Evolutionary conservation across 83 land plant genomes (phyloP), one percentile per base, ranked within the genome.

Genomic region (Thuja plicata): DNA sequence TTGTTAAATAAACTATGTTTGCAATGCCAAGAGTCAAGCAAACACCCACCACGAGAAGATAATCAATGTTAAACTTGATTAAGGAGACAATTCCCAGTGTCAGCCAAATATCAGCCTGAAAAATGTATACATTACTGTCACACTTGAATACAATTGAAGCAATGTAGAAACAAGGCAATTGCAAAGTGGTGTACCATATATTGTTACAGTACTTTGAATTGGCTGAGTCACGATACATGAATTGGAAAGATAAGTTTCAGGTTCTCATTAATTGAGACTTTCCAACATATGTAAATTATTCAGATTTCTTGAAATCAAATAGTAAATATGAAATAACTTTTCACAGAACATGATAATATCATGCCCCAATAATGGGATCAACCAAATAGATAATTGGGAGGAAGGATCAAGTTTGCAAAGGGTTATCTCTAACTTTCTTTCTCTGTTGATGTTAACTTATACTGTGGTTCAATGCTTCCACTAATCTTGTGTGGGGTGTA

Each of bases 1-100:
- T 93, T 98, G 37, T 99, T 98, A 87, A 98, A 98, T 86, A 99
- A 93, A 98, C 89, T 78, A 98, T 95, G 87, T 98, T 98, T 62
- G 99, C 99, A 90, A 94, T 90, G 87, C 94, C 92, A 55, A 98
- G 96, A 55, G 92, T 93, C 89, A 98, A 86, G 80, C 99, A 98
- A 83, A 98, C 96, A 86, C 95, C 98, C 24, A 98, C 94, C 84
- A 97, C 99, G 32, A 98, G 95, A 87, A 96, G 93, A 90, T 96
- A 98, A 91, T 98, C 99, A 87, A 98, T 96, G 90, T 97, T 98
- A 88, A 98, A 92, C 93, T 95, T 96, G 89, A 97, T 93, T 43
- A 97, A 89, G 24, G 99, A 96, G 62, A 98, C 96, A 89, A 98
- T 94, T 13, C 96, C 99, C 76, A 98, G 95, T 43, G 96, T 91